These are phyloP conservation scores for Agastache rugosa DNA, from an alignment of 257 asterid genomes.

Conservation along the genomic window DNA sequence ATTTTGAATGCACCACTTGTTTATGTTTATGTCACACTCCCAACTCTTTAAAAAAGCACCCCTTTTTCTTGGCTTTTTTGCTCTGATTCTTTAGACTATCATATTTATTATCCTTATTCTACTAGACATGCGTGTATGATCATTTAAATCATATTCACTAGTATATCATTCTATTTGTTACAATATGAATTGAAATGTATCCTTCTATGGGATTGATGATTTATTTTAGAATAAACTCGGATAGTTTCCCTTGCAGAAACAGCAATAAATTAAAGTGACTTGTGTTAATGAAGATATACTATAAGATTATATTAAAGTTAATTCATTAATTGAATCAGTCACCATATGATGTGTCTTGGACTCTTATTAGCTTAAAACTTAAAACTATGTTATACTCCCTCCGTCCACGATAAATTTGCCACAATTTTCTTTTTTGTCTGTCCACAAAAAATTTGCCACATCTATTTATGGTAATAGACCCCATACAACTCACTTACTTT, in stretches of 20 bases:
- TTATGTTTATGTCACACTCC: background rate
- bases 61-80: background rate
- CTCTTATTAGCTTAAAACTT: no score
- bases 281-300: background rate
- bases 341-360: no score
- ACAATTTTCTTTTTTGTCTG: no score
- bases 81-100: background rate
- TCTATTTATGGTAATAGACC: no score
- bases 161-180: background rate
- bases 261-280: background rate
- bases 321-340: no score
- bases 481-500: no score
- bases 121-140: background rate
- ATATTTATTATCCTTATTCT: background rate
- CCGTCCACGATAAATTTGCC: no score
- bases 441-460: no score
- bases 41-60: background rate
- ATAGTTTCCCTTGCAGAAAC: background rate
- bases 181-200: background rate
- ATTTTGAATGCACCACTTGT: conserved; percentile 3
- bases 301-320: background rate
- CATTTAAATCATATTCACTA: background rate
- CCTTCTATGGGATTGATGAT: background rate
- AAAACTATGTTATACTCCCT: no score
- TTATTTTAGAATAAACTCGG: background rate